A percentile compares a stretch with the other conserved stretches of the same genome.
Evolutionary conservation across 805 yeast genomes (phyloP).

Genomic region (Yamadazyma sp.): DNA sequence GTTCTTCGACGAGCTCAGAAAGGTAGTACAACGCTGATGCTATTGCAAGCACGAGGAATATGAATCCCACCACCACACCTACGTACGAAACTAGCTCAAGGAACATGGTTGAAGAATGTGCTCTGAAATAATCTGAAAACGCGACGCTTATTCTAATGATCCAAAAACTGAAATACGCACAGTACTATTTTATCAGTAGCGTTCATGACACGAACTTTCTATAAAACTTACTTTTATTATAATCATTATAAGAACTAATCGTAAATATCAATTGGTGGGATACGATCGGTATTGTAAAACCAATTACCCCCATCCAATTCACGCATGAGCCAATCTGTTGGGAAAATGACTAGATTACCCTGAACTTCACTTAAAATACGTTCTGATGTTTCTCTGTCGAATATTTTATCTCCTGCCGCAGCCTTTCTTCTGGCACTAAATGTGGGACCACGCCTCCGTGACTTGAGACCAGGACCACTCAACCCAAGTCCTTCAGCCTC

Average conservation of each 20-base stretch:
- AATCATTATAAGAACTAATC: slow-evolving; percentile 48
- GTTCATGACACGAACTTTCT: too few species aligned
- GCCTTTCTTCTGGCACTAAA: slow-evolving; percentile 28
- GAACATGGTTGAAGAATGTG: slow-evolving; percentile 27
- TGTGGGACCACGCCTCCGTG: slow-evolving; percentile 17
- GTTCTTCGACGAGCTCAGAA: slow-evolving; percentile 91
- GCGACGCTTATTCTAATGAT: neutral
- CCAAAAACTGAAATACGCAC: too few species aligned
- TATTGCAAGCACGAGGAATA: slow-evolving; percentile 49
- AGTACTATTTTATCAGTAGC: too few species aligned
- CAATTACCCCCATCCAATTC: slow-evolving; percentile 92
- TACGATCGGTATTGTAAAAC: slow-evolving; percentile 90
- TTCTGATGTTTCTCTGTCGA: slow-evolving; percentile 76
- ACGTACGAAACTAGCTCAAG: slow-evolving; percentile 39
- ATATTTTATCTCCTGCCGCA: slow-evolving; percentile 49
- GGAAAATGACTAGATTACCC: slow-evolving; percentile 90
- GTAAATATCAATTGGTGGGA: slow-evolving; percentile 94
- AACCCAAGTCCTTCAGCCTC: slow-evolving; percentile 4
- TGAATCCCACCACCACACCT: slow-evolving; percentile 39
- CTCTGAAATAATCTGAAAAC: neutral
- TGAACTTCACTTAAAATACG: slow-evolving; percentile 66
- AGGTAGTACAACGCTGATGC: slow-evolving; percentile 92
- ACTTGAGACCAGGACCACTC: slow-evolving; percentile 5
- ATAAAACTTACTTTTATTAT: too few species aligned
- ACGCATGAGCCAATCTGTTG: slow-evolving; percentile 82